A percentile compares a stretch with the other conserved stretches of the same genome.
Evolutionary conservation across 768 basidiomycete species (phyloP).

Genomic region (Naematelia encephala): DNA sequence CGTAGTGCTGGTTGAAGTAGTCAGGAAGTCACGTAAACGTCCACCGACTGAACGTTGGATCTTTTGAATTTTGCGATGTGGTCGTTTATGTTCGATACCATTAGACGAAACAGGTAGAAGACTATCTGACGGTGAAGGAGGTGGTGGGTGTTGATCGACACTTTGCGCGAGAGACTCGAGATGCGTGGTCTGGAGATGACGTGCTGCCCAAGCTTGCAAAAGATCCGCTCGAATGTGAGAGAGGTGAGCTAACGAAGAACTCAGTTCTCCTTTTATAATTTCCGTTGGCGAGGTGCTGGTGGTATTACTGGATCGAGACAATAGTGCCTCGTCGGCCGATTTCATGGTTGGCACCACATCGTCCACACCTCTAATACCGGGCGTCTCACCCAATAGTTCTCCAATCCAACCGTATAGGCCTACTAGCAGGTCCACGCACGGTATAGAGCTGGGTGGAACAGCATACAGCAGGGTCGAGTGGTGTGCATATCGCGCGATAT

Average conservation of each 20-base stretch:
- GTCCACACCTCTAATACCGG: too few species aligned
- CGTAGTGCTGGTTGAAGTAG: slow-evolving; percentile 13
- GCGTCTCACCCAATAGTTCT: slow-evolving; percentile 25
- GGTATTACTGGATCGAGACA: too few species aligned
- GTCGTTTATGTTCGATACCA: slow-evolving; percentile 27
- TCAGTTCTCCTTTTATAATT: slow-evolving; percentile 20
- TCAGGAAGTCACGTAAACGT: slow-evolving; percentile 30
- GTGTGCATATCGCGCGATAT: slow-evolving; percentile 36
- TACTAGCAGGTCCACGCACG: slow-evolving; percentile 39
- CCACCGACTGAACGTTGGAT: slow-evolving; percentile 40
- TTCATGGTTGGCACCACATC: too few species aligned
- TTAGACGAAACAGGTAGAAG: slow-evolving; percentile 19
- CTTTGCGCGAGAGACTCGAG: slow-evolving; percentile 26
- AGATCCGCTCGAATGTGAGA: slow-evolving; percentile 21
- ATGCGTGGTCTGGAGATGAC: slow-evolving; percentile 24
- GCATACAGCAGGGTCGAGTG: slow-evolving; percentile 41
- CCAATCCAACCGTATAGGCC: slow-evolving; percentile 39
- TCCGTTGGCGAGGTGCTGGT: slow-evolving; percentile 4
- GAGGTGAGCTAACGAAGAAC: slow-evolving; percentile 21
- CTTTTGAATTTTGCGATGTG: slow-evolving; percentile 32
- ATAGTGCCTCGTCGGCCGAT: slow-evolving; percentile 3
- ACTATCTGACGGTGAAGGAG: not conserved
- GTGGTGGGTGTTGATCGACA: not conserved
- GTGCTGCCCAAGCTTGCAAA: slow-evolving; percentile 30
- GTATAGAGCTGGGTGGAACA: slow-evolving; percentile 39